Base-by-base conservation (phyloP, 129 eudicot genomes). In the Kitagawia praeruptora region DNA sequence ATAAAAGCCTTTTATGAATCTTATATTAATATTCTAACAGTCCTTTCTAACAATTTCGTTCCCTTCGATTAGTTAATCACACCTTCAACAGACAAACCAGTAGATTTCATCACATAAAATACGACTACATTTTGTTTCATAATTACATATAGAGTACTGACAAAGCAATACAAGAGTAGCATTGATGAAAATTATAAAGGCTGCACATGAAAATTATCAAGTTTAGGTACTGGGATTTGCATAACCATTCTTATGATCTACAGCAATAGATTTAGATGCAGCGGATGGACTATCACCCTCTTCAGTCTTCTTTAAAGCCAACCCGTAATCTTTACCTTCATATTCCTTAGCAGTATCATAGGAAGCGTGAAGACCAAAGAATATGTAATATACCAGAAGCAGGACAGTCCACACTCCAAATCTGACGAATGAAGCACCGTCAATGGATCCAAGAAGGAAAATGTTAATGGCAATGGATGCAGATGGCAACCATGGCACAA, bases 401-500 rank as follows among this genome's bases (percentile, higher is more conserved):
- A 93, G 46, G 8, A 46, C 90, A 1, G 90, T 89, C 97, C 97
- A 93, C 4, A 40, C 81, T 0, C 71, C 89, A 76, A 93, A 91
- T 82, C 97, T 85, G 12, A 86, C 46, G 70, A 86, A 91, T 66
- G 96, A 91, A 64, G 74, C 86, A 15, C 6, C 77, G 67, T 91
- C 93, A 13, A 93, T 93, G 12, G 97, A 91, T 11, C 95, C 97
- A 0, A 91, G 87, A 5, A 93, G 90, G 69, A 93, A 93, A 28
- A 93, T 88, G 84, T 93, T 93, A 3, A 93, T 84, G 1, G 91
- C 87, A 51, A 93, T 93, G 2, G 97, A 91, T 8, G 87, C 69
- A 7, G 98, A 93, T 23, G 98, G 97, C 86, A 93, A 46, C 98
- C 97, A 91, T 0, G 98, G 98, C 78, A 93, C 96, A 72, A 93